Conservation (phyloP, 305 asterid genomes). For the Rubia occidens region DNA sequence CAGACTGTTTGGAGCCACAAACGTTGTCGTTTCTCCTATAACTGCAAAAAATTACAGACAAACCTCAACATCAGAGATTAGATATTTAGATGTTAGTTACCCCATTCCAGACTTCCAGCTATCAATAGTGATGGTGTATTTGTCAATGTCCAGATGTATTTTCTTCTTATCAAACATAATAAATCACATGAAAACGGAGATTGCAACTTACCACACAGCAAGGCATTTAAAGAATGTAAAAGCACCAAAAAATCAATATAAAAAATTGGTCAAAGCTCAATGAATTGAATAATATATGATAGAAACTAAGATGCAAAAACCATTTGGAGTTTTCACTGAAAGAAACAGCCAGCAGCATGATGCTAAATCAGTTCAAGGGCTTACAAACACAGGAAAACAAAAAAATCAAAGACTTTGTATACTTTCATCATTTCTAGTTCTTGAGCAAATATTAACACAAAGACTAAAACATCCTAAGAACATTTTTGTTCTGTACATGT, state of each 20-base stretch:
- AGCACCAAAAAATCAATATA: not conserved
- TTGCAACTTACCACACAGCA: not conserved
- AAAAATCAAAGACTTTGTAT: not conserved
- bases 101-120: not conserved
- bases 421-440: constrained; percentile 1
- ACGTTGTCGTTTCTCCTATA: constrained; percentile 87
- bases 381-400: not conserved
- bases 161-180: too few relatives aligned
- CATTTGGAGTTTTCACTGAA: not conserved
- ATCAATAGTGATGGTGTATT: too few relatives aligned
- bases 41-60: constrained; percentile 39
- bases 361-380: not conserved
- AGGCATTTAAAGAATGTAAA: not conserved
- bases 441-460: not conserved
- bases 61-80: constrained; percentile 8
- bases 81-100: not conserved
- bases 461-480: not conserved
- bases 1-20: constrained; percentile 51
- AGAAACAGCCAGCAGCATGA: not conserved
- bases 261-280: constrained; percentile 3
- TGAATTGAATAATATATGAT: not conserved
- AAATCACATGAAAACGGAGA: too few relatives aligned
- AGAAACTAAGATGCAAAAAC: constrained; percentile 1
- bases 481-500: not conserved
- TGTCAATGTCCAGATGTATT: too few relatives aligned